Percentiles rank a stretch among this genome's conserved stretches.
Conservation (phyloP, 306 rosid species). For the Glycine latifolia region DNA sequence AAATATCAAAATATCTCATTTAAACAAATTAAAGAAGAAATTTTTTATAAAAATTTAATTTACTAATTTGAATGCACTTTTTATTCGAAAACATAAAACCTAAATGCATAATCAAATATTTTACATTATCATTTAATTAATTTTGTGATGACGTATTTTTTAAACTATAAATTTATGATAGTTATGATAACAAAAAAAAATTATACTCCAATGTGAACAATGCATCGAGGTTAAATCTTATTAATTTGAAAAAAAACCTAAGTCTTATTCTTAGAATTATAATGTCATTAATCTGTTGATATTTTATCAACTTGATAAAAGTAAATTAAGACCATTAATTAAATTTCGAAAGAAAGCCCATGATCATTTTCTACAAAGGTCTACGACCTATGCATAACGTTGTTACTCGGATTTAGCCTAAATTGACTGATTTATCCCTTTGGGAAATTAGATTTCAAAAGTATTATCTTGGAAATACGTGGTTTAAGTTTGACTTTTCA, state of each 20-base stretch:
- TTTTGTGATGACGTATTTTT: neutral
- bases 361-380: constrained; percentile 38
- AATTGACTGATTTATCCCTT: constrained; percentile 43
- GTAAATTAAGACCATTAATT: neutral
- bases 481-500: constrained; percentile 36
- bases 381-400: constrained; percentile 33
- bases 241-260: neutral
- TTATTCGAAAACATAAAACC: neutral
- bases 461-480: neutral
- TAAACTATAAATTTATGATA: neutral
- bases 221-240: no score
- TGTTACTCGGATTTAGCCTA: constrained; percentile 41
- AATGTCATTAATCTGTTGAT: neutral
- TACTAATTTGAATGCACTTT: neutral
- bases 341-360: neutral
- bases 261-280: neutral
- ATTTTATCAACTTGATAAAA: neutral
- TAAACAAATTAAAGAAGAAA: no score
- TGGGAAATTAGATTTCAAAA: constrained; percentile 8
- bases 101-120: neutral
- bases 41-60: neutral
- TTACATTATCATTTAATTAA: neutral
- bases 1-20: neutral
- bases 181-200: neutral
- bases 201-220: neutral